These are phyloP conservation scores for Arthrobotrys entomopaga DNA, from an alignment of 2,329 filamentous ascomycete genomes.

Conservation along the genomic window DNA sequence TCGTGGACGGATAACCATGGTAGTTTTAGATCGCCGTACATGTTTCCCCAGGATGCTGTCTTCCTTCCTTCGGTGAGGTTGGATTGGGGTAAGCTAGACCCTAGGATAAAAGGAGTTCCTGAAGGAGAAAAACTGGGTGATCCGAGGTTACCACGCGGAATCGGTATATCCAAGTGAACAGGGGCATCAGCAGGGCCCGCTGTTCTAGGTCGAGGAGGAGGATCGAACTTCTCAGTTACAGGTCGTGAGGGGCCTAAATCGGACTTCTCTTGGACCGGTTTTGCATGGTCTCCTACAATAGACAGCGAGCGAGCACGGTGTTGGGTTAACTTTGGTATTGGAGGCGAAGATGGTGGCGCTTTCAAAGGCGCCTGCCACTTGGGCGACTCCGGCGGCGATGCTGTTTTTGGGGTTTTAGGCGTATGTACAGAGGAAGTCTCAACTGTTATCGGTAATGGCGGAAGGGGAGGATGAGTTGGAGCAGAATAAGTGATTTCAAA, in stretches of 20 bases:
- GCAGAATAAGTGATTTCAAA: conserved; percentile 30
- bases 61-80: conserved; percentile 58
- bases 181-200: conserved; percentile 57
- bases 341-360: conserved; percentile 51
- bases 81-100: conserved; percentile 58
- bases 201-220: conserved; percentile 57
- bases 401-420: conserved; percentile 45
- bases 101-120: conserved; percentile 59
- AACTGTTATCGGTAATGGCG: conserved; percentile 31
- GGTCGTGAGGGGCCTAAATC: conserved; percentile 46
- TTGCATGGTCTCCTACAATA: conserved; percentile 49
- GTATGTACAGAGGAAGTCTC: conserved; percentile 52
- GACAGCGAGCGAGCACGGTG: conserved; percentile 51
- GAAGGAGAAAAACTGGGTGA: conserved; percentile 59
- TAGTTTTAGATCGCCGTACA: conserved; percentile 57
- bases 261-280: conserved; percentile 39
- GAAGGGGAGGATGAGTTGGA: conserved; percentile 26
- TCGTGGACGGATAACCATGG: conserved; percentile 56
- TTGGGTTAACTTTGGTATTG: conserved; percentile 48
- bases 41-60: conserved; percentile 57
- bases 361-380: conserved; percentile 51
- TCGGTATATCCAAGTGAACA: conserved; percentile 59
- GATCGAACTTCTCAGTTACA: conserved; percentile 54
- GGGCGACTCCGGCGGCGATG: conserved; percentile 46
- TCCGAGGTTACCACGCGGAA: conserved; percentile 59